Percentiles rank a stretch among this genome's conserved stretches.
Conservation (phyloP, 2,329 filamentous ascomycete species). For the Trichoderma semiorbis region DNA sequence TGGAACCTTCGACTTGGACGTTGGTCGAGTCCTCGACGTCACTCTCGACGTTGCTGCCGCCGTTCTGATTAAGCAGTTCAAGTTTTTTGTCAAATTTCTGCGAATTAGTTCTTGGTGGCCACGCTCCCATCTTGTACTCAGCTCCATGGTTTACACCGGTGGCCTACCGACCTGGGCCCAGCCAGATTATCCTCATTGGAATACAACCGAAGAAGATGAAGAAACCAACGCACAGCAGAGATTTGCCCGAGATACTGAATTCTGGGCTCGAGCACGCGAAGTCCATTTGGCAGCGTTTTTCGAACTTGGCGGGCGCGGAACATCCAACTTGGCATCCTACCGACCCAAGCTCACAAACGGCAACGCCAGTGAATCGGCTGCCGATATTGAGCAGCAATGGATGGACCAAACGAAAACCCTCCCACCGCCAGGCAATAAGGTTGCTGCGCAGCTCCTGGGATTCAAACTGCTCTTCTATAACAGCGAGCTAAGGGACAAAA, state of each 20-base stretch:
- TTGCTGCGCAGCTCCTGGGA: slow-evolving; percentile 89
- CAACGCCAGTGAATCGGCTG: slow-evolving; percentile 40
- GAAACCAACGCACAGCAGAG: slow-evolving; percentile 53
- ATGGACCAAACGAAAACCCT: slow-evolving; percentile 76
- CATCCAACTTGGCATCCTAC: slow-evolving; percentile 57
- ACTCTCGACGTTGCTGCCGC: slow-evolving; percentile 94
- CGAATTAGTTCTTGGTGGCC: slow-evolving; percentile 97
- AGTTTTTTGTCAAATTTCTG: slow-evolving; percentile 92
- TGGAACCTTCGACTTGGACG: slow-evolving; percentile 94
- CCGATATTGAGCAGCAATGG: slow-evolving; percentile 66
- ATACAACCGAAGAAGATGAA: slow-evolving; percentile 66
- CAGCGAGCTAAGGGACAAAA: slow-evolving; percentile 68
- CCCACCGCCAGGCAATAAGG: slow-evolving; percentile 80
- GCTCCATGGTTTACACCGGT: slow-evolving; percentile 47
- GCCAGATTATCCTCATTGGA: slow-evolving; percentile 64
- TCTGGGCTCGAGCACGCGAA: slow-evolving; percentile 78
- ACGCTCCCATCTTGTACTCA: slow-evolving; percentile 49
- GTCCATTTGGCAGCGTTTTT: slow-evolving; percentile 82
- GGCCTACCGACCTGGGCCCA: slow-evolving; percentile 84
- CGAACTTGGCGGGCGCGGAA: slow-evolving; percentile 72
- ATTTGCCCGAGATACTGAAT: slow-evolving; percentile 64
- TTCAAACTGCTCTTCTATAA: slow-evolving; percentile 98
- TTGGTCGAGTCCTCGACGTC: slow-evolving; percentile 89
- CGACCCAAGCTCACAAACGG: slow-evolving; percentile 39
- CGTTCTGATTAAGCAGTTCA: slow-evolving; percentile 85